Evolutionary conservation across 2,329 filamentous ascomycete genomes (phyloP).

Genomic region (Coniochaeta pulveracea): DNA sequence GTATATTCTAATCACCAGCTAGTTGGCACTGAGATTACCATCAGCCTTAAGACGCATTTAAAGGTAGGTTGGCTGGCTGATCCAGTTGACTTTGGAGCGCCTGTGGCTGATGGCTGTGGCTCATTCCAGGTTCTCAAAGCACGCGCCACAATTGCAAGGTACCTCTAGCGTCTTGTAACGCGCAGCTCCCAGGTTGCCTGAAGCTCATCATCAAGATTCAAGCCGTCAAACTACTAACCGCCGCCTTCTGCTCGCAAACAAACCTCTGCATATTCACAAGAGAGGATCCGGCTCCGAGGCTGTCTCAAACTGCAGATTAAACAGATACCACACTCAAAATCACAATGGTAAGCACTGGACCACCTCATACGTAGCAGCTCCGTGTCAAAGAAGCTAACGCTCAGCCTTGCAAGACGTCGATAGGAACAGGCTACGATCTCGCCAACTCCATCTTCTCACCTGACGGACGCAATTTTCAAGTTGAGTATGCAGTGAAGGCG

Average conservation of each 20-base stretch:
- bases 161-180: slow-evolving; percentile 7
- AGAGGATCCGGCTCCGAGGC: background rate
- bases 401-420: slow-evolving; percentile 64
- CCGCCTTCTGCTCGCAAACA: slow-evolving; percentile 3
- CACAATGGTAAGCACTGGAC: slow-evolving; percentile 10
- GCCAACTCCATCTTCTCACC: slow-evolving; percentile 99
- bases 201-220: slow-evolving; percentile 11
- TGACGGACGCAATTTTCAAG: slow-evolving; percentile 97
- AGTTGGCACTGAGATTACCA: too few relatives aligned
- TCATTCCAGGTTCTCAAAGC: background rate
- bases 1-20: too few relatives aligned
- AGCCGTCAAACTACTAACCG: slow-evolving; percentile 5
- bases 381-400: background rate
- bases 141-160: slow-evolving; percentile 3
- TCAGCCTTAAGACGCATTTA: too few relatives aligned
- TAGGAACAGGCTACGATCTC: slow-evolving; percentile 98
- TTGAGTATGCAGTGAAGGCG: slow-evolving; percentile 97
- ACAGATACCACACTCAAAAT: slow-evolving; percentile 4
- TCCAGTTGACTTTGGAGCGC: too few relatives aligned
- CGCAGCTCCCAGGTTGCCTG: slow-evolving; percentile 34
- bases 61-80: too few relatives aligned
- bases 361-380: background rate
- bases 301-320: background rate
- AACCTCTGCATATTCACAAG: background rate
- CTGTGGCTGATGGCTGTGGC: background rate